A percentile compares a stretch with the other conserved stretches of the same genome.
Evolutionary conservation across 108 stramenopile genomes (phyloP).

Genomic region (Skeletonema tropicum): DNA sequence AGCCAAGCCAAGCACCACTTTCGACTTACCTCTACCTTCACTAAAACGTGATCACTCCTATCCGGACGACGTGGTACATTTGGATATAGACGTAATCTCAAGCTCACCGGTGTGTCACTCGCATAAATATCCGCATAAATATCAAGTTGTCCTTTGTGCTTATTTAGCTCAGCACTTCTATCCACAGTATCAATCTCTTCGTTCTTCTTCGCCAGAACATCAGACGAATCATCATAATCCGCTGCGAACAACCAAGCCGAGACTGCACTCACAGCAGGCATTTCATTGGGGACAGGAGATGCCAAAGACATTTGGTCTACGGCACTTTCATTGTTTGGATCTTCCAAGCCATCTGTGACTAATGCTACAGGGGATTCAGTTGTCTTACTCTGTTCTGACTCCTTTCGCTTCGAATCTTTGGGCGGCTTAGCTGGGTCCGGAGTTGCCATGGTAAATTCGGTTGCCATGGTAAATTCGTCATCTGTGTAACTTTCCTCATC

Average conservation of each 20-base stretch:
- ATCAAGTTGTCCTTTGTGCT: conserved; percentile 24
- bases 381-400: too few relatives aligned
- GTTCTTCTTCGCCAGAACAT: background rate
- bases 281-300: background rate
- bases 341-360: background rate
- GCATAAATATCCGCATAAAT: too few relatives aligned
- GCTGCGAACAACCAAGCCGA: background rate
- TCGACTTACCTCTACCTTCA: conserved; percentile 56
- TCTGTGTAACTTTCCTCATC: too few relatives aligned
- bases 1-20: background rate
- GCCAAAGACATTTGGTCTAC: background rate
- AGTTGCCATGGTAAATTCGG: too few relatives aligned
- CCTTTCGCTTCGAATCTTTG: background rate
- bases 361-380: too few relatives aligned
- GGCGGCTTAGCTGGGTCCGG: too few relatives aligned
- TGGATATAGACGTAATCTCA: conserved; percentile 30
- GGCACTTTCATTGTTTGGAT: background rate
- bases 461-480: too few relatives aligned
- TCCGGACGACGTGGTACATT: conserved; percentile 29
- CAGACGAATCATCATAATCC: too few relatives aligned
- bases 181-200: background rate
- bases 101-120: conserved; percentile 16
- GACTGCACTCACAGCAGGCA: background rate
- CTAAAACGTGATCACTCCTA: conserved; percentile 44
- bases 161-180: background rate